A percentile compares a stretch with the other conserved stretches of the same genome.
phyloP scores from a whole-genome alignment of 1,284 basidiomycete genomes.

The Ustilago cynodontis region DNA sequence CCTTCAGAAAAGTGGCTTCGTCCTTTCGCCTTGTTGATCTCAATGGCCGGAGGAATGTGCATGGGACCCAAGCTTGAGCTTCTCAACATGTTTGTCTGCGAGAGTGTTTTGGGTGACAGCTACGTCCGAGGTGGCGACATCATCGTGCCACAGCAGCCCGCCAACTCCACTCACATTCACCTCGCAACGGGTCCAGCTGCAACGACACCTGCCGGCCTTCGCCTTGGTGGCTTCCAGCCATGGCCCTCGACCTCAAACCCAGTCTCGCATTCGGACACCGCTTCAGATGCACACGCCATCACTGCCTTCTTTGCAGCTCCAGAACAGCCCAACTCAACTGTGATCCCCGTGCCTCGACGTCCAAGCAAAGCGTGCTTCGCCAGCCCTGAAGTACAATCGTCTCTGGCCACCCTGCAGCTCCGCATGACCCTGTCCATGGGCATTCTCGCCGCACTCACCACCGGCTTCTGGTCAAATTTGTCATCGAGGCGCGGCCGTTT shows the following conservation, averaged over 20 bases:
- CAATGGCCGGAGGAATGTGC: slow-evolving; percentile 58
- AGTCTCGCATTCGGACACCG: not conserved
- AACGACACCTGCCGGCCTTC: not conserved
- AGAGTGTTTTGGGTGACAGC: slow-evolving; percentile 48
- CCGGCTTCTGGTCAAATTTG: slow-evolving; percentile 87
- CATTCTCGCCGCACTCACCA: slow-evolving; percentile 83
- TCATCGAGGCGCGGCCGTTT: slow-evolving; percentile 83
- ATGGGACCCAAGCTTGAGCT: slow-evolving; percentile 65
- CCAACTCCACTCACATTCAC: slow-evolving; percentile 4
- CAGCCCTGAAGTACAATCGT: slow-evolving; percentile 52
- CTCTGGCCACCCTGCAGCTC: slow-evolving; percentile 56
- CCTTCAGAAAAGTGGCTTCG: slow-evolving; percentile 61
- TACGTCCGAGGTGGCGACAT: slow-evolving; percentile 33
- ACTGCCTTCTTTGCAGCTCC: slow-evolving; percentile 25
- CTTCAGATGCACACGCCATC: slow-evolving; percentile 15
- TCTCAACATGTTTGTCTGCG: slow-evolving; percentile 63
- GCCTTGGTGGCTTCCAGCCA: slow-evolving; percentile 24
- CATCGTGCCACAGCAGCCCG: slow-evolving; percentile 16
- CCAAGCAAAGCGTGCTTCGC: slow-evolving; percentile 51
- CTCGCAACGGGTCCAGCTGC: not conserved
- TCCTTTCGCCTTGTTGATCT: slow-evolving; percentile 58
- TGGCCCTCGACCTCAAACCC: slow-evolving; percentile 12
- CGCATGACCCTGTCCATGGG: slow-evolving; percentile 81
- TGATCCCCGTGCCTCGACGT: slow-evolving; percentile 29
- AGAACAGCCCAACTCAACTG: slow-evolving; percentile 35